Evolutionary conservation across 441 rosid species (phyloP), one percentile per base, ranked within the genome.

Genomic region (Brassica hybrid): DNA sequence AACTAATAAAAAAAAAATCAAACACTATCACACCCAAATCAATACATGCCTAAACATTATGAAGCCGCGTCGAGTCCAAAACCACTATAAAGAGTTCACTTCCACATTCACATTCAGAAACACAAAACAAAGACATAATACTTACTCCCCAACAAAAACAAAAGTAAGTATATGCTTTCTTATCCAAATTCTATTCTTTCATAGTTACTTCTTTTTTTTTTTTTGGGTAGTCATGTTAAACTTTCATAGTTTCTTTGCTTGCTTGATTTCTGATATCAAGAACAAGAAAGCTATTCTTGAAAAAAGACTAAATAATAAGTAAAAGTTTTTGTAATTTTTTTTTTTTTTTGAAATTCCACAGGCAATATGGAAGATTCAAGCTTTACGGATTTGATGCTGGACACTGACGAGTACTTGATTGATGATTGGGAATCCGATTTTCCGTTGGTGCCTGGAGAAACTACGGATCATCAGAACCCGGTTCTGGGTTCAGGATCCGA

Each of bases 371-470:
- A 80, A 25, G 76, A 80, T 59, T 71, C 83, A 61, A 66, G 54
- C 52, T 75, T 80, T 7, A 66, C 62, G 83, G 80, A 75, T 71
- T 60, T 80, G 65, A 71, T 80, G 70, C 61, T 79, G 27, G 74
- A 80, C 69, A 27, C 83, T 12, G 66, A 80, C 16, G 83, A 80
- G 68, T 80, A 65, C 56, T 18, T 80, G 2, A 60, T 80, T 23
- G 83, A 80, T 60, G 80, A 71, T 2, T 75, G 79, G 83, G 83
- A 75, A 65, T n/a, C 70, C 3, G 76, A 75, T 32, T 79, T 69
- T 7, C 56, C 67, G 1, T 2, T 62, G 66, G 1, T 79, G 2
- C 13, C 8, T 0, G 61, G 2, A 7, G 54, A 70, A 58, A 32
- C 68, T 5, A 62, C 2, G 32, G 61, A 75, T 75, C 48, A 74